A percentile compares a stretch with the other conserved stretches of the same genome.
Evolutionary conservation across 495 filamentous ascomycete genomes (phyloP).

Genomic region (Venustampulla echinocandica): DNA sequence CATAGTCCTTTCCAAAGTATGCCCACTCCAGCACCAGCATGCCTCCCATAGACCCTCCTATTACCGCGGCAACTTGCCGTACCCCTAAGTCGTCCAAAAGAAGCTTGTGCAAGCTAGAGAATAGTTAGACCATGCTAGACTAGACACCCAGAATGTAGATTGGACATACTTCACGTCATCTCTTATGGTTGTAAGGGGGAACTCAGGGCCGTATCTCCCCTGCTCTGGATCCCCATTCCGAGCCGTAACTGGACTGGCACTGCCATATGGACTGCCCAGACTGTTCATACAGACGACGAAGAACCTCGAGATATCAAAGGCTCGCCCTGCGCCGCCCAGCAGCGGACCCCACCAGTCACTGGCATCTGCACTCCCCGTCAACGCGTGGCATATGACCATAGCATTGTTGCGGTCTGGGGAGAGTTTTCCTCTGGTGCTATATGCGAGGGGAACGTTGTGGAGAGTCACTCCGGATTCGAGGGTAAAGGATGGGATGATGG

Average conservation of each 20-base stretch:
- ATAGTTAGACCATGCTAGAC: constrained; percentile 20
- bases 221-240: constrained; percentile 68
- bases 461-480: constrained; percentile 88
- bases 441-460: constrained; percentile 84
- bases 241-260: constrained; percentile 84
- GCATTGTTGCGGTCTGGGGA: constrained; percentile 74
- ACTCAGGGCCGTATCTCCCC: constrained; percentile 86
- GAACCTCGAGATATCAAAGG: constrained; percentile 87
- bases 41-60: constrained; percentile 97
- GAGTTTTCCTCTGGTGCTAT: constrained; percentile 75
- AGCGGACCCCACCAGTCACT: constrained; percentile 98
- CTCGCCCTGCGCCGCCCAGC: constrained; percentile 77
- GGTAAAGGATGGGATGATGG: constrained; percentile 78
- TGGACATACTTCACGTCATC: constrained; percentile 82
- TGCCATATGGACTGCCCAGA: constrained; percentile 92
- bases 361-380: constrained; percentile 94
- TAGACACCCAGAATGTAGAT: background rate
- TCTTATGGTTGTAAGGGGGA: constrained; percentile 86
- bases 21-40: constrained; percentile 97
- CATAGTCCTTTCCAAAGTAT: constrained; percentile 91
- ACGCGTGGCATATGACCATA: constrained; percentile 93
- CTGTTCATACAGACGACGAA: constrained; percentile 95
- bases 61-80: constrained; percentile 73
- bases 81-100: constrained; percentile 86
- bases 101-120: constrained; percentile 71